Evolutionary conservation across 768 basidiomycete species (phyloP).

Genomic region (Naganishia randhawae): DNA sequence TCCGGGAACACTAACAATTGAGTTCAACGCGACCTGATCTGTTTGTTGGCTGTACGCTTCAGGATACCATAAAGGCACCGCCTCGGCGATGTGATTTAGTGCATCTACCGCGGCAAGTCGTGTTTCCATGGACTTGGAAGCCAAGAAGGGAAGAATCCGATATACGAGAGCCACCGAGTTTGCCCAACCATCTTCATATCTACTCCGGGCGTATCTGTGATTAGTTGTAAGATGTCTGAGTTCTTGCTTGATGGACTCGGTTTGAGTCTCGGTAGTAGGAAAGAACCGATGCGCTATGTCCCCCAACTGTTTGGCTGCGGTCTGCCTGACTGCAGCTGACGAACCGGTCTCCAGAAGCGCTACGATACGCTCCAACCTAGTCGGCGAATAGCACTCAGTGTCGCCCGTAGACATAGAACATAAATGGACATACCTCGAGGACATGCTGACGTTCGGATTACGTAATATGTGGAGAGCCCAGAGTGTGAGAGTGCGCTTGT

Average conservation of each 20-base stretch:
- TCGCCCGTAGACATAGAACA: background rate
- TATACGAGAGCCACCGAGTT: conserved; percentile 80
- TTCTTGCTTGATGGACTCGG: conserved; percentile 10
- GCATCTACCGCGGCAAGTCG: conserved; percentile 83
- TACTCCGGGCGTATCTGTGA: conserved; percentile 16
- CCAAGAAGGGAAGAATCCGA: conserved; percentile 83
- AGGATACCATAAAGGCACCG: conserved; percentile 72
- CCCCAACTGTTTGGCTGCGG: conserved; percentile 94
- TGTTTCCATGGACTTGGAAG: conserved; percentile 88
- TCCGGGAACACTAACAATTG: background rate
- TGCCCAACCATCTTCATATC: conserved; percentile 64
- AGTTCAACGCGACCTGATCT: background rate
- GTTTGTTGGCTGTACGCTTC: background rate
- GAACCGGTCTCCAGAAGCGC: conserved; percentile 92
- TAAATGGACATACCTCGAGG: conserved; percentile 6
- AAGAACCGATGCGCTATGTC: conserved; percentile 57
- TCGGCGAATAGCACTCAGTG: background rate
- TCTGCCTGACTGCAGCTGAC: conserved; percentile 77
- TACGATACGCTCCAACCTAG: conserved; percentile 92
- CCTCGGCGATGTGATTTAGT: conserved; percentile 76
- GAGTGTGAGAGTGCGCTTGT: background rate
- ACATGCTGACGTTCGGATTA: conserved; percentile 12
- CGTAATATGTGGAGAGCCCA: background rate
- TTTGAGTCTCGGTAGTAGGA: conserved; percentile 12
- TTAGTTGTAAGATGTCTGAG: background rate